A percentile compares a stretch with the other conserved stretches of the same genome.
phyloP scores from a whole-genome alignment of 352 stramenopile species.

The Pythium guiyangense region DNA sequence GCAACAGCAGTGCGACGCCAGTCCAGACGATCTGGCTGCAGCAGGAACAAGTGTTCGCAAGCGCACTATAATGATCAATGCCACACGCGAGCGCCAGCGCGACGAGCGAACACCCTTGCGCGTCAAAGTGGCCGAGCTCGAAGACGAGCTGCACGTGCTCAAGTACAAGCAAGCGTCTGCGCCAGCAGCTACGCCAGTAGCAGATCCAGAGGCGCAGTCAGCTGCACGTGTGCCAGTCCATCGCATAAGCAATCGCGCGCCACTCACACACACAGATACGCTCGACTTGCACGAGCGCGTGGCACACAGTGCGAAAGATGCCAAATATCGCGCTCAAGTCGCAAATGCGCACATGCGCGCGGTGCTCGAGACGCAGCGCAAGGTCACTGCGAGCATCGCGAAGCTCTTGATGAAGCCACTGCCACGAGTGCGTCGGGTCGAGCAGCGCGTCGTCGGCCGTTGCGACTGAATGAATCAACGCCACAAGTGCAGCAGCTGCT shows the following conservation, averaged over 20 bases:
- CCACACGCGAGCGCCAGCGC: slow-evolving; percentile 41
- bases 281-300: slow-evolving; percentile 29
- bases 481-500: no score
- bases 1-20: neutral
- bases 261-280: slow-evolving; percentile 17
- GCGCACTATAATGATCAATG: slow-evolving; percentile 15
- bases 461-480: no score
- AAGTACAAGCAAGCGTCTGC: neutral
- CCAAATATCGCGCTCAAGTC: slow-evolving; percentile 51
- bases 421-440: neutral
- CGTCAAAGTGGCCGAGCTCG: slow-evolving; percentile 33
- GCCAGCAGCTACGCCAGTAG: neutral
- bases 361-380: slow-evolving; percentile 38
- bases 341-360: slow-evolving; percentile 50
- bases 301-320: slow-evolving; percentile 47
- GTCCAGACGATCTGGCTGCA: neutral
- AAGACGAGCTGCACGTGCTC: slow-evolving; percentile 2
- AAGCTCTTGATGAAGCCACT: slow-evolving; percentile 35
- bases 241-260: neutral
- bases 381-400: slow-evolving; percentile 41
- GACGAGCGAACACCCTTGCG: slow-evolving; percentile 35
- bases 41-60: neutral
- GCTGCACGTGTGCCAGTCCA: no score
- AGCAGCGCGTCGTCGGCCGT: no score
- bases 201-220: neutral